phyloP scores from a whole-genome alignment of 352 stramenopile genomes.

The Aphanomyces stellatus region DNA sequence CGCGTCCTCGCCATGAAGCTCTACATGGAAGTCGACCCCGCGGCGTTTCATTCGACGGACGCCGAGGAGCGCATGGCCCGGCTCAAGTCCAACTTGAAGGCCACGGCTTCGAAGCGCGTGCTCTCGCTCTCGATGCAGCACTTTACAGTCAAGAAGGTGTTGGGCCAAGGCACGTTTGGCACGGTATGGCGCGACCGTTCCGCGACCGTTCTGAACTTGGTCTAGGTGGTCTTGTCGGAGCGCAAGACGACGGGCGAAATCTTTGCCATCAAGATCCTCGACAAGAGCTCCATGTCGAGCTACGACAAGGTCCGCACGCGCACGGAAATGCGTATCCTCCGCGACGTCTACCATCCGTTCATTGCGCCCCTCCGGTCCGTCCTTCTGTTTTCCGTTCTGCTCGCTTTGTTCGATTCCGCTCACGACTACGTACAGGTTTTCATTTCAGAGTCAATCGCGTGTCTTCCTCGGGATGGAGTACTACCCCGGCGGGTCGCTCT shows the following conservation, averaged over 20 bases:
- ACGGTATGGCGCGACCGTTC: slow-evolving; percentile 67
- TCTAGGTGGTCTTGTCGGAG: slow-evolving; percentile 55
- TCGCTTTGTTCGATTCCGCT: too few relatives aligned
- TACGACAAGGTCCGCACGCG: slow-evolving; percentile 91
- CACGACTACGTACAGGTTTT: too few relatives aligned
- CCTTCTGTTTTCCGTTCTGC: not conserved
- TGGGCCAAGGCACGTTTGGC: slow-evolving; percentile 93
- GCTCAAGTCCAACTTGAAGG: slow-evolving; percentile 52
- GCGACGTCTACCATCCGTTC: slow-evolving; percentile 88
- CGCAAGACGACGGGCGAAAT: slow-evolving; percentile 80
- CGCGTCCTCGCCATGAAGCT: slow-evolving; percentile 72
- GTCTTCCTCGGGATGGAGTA: slow-evolving; percentile 83
- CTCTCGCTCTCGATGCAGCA: slow-evolving; percentile 86
- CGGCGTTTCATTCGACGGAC: slow-evolving; percentile 69
- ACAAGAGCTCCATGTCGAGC: slow-evolving; percentile 86
- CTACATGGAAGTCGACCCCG: slow-evolving; percentile 76
- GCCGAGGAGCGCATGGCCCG: slow-evolving; percentile 58
- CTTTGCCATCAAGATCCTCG: slow-evolving; percentile 90
- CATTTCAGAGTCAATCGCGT: slow-evolving; percentile 72
- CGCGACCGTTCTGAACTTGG: not conserved
- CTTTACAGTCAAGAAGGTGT: slow-evolving; percentile 91
- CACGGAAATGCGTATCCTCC: slow-evolving; percentile 86
- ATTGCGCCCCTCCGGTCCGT: slow-evolving; percentile 75
- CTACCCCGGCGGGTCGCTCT: slow-evolving; percentile 75
- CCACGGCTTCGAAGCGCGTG: slow-evolving; percentile 71